phyloP scores from a whole-genome alignment of 1,139 yeast species.

The Ogataea hybrid region DNA sequence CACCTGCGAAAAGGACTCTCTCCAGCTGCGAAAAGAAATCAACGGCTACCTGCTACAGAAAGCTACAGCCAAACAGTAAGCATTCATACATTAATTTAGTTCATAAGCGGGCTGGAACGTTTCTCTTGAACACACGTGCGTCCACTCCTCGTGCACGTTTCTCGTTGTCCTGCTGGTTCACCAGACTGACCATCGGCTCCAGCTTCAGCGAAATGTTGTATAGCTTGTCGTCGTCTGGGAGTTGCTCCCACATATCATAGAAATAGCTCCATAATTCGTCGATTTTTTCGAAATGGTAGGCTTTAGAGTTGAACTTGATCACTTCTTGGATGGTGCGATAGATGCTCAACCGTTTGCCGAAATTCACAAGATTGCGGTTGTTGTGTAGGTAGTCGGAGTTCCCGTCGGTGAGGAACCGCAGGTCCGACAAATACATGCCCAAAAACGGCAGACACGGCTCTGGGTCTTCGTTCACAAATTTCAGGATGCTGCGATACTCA shows the following conservation, averaged over 20 bases:
- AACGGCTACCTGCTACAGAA: slow-evolving; percentile 31
- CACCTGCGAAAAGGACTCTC: slow-evolving; percentile 45
- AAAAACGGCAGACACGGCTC: slow-evolving; percentile 91
- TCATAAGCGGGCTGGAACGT: not conserved
- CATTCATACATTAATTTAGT: not conserved
- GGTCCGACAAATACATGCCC: slow-evolving; percentile 86
- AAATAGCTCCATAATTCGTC: slow-evolving; percentile 70
- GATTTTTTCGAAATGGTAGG: slow-evolving; percentile 63
- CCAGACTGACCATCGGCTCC: slow-evolving; percentile 62
- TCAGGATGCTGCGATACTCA: slow-evolving; percentile 80
- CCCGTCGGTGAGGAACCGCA: slow-evolving; percentile 88
- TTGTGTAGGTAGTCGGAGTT: slow-evolving; percentile 75
- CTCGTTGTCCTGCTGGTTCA: slow-evolving; percentile 14
- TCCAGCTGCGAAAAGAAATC: slow-evolving; percentile 44
- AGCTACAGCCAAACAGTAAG: slow-evolving; percentile 3
- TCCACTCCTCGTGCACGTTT: slow-evolving; percentile 10
- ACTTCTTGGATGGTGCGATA: slow-evolving; percentile 74
- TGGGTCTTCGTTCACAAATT: slow-evolving; percentile 56
- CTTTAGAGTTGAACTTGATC: slow-evolving; percentile 65
- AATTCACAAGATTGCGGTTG: slow-evolving; percentile 67
- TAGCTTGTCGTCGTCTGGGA: slow-evolving; percentile 80
- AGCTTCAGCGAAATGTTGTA: slow-evolving; percentile 70
- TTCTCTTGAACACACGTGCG: slow-evolving; percentile 4
- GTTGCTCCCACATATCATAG: slow-evolving; percentile 53
- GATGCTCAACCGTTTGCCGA: slow-evolving; percentile 74